phyloP scores from a whole-genome alignment of 1,139 yeast genomes.

The Debaryomyces sp. region DNA sequence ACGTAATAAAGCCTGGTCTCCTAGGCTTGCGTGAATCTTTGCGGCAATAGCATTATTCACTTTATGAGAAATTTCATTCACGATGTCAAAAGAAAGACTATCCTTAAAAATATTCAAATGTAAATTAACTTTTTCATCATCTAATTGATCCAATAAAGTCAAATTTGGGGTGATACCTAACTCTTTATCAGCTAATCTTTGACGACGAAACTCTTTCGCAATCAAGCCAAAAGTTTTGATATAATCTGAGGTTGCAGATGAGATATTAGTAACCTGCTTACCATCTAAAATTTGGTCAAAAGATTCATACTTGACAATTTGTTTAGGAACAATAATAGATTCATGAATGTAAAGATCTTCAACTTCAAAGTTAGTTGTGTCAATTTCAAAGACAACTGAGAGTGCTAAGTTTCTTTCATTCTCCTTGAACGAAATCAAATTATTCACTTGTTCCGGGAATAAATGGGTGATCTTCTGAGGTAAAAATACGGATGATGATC shows the following conservation, averaged over 20 bases:
- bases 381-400: slow-evolving; percentile 83
- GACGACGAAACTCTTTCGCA: slow-evolving; percentile 73
- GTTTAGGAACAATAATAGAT: slow-evolving; percentile 65
- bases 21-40: slow-evolving; percentile 71
- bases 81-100: slow-evolving; percentile 56
- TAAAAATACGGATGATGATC: slow-evolving; percentile 86
- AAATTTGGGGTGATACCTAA: slow-evolving; percentile 58
- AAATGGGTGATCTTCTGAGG: slow-evolving; percentile 77
- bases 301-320: slow-evolving; percentile 51
- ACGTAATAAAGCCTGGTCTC: slow-evolving; percentile 81
- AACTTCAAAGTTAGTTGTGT: slow-evolving; percentile 70
- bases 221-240: slow-evolving; percentile 65
- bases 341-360: slow-evolving; percentile 81
- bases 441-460: slow-evolving; percentile 67
- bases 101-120: slow-evolving; percentile 74
- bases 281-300: slow-evolving; percentile 53
- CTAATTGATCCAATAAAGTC: slow-evolving; percentile 76
- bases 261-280: slow-evolving; percentile 32
- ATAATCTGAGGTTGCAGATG: slow-evolving; percentile 68
- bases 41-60: slow-evolving; percentile 89
- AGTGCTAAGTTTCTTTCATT: slow-evolving; percentile 66
- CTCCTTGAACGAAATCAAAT: slow-evolving; percentile 62
- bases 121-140: slow-evolving; percentile 78
- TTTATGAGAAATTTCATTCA: slow-evolving; percentile 77
- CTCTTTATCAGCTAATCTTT: slow-evolving; percentile 57